A percentile compares a stretch with the other conserved stretches of the same genome.
phyloP scores from a whole-genome alignment of 2,329 filamentous ascomycete species.

The Epichloe festucae region DNA sequence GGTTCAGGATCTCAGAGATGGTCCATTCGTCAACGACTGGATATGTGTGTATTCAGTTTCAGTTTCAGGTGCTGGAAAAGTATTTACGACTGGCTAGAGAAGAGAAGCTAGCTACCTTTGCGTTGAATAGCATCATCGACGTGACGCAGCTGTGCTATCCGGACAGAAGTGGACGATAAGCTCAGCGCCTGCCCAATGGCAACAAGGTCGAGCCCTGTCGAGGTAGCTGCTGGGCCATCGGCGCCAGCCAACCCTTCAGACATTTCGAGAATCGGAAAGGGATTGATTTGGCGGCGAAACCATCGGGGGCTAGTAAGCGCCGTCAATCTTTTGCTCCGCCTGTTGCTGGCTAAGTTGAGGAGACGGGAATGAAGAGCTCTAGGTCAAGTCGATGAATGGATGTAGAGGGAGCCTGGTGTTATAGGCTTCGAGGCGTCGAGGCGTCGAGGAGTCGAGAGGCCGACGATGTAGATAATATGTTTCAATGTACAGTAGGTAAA shows the following conservation, averaged over 20 bases:
- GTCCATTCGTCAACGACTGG: slow-evolving; percentile 34
- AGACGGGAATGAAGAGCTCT: not conserved
- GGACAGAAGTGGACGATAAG: slow-evolving; percentile 47
- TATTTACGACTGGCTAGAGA: not conserved
- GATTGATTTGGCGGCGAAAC: slow-evolving; percentile 13
- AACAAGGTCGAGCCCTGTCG: slow-evolving; percentile 33
- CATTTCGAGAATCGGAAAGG: slow-evolving; percentile 18
- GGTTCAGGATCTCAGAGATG: slow-evolving; percentile 45
- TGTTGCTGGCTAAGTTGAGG: not conserved
- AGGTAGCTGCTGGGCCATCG: slow-evolving; percentile 30
- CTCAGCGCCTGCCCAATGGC: slow-evolving; percentile 37
- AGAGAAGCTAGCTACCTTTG: slow-evolving; percentile 2
- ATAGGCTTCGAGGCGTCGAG: not conserved
- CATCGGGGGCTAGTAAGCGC: slow-evolving; percentile 19
- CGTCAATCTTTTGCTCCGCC: not conserved
- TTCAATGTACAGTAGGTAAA: not conserved
- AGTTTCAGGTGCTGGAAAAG: not conserved
- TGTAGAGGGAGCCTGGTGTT: not conserved
- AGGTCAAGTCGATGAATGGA: not conserved
- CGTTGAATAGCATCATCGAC: slow-evolving; percentile 41
- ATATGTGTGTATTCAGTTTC: not conserved
- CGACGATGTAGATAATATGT: not conserved
- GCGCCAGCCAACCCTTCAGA: slow-evolving; percentile 18
- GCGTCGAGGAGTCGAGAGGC: not conserved
- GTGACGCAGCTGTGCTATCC: slow-evolving; percentile 39